Evolutionary conservation across 106 monocot genomes (phyloP), one percentile per base, ranked within the genome.

Genomic region (Vanilla planifolia): DNA sequence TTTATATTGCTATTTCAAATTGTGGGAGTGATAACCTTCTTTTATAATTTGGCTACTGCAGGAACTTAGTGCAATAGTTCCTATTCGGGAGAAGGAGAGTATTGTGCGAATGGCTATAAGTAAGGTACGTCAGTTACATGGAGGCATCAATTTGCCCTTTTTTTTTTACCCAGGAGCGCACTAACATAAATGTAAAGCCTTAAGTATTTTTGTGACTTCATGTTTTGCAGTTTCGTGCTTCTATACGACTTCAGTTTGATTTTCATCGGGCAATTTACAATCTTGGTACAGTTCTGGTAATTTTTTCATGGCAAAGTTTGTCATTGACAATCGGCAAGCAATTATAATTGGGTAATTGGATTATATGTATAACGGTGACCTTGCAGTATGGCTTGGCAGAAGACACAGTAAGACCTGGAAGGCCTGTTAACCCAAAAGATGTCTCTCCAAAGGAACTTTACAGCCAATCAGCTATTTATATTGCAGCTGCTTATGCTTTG

Each of bases 261-360:
- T 98, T 98, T 56, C 96, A 98, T 75, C 78, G 96, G 46, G 96
- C 96, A 66, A 91, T 98, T 59, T 98, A 98, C 74, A 98, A 98
- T 59, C 84, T 98, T 44, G 96, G 96, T 51, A 98, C 96, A 62
- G 96, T 91, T 63, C 70, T 98, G 86, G 96, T 98, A 25, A 42
- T 72, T 75, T 33, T 75, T 39, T 7, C 9, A 43, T n/a, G n/a
- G n/a, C n/a, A 15, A 57, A 5, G 33, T 46, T 28, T 39, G 37
- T 56, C 10, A 13, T 9, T 55, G 4, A 1, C 25, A 36, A 48
- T n/a, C n/a, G n/a, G n/a, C n/a, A n/a, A n/a, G n/a, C 7, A 48
- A 23, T 53, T 27, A 16, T 15, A 3, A 2, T 57, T 33, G 16
- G 35, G 20, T 57, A 34, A 35, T 55, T 5, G 61, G 44, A 61